Evolutionary conservation across 805 yeast genomes (phyloP).

Genomic region (Ascoidea tarda): DNA sequence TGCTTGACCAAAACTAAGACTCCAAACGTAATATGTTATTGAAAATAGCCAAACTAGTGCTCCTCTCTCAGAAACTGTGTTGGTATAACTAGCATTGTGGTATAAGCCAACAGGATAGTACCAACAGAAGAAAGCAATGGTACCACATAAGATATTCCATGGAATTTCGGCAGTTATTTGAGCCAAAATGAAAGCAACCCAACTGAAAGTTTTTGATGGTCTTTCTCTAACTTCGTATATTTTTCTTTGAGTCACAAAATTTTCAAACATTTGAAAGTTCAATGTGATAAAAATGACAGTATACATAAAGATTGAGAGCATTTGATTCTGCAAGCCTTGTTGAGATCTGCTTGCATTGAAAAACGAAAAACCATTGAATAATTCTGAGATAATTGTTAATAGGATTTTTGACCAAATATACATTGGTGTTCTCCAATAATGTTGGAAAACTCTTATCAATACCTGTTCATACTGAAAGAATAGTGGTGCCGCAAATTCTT

Average conservation of each 20-base stretch:
- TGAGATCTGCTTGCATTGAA: constrained; percentile 49
- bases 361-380: constrained; percentile 65
- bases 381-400: constrained; percentile 37
- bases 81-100: constrained; percentile 26
- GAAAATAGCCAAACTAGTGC: constrained; percentile 32
- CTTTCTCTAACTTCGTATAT: constrained; percentile 62
- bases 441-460: constrained; percentile 41
- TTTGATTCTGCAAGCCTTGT: constrained; percentile 71
- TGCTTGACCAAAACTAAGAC: constrained; percentile 43
- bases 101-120: constrained; percentile 42
- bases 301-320: constrained; percentile 66
- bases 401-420: constrained; percentile 46
- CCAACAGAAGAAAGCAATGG: constrained; percentile 42
- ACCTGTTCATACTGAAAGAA: constrained; percentile 29
- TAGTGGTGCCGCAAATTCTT: constrained; percentile 30
- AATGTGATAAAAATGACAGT: constrained; percentile 39
- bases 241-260: constrained; percentile 46
- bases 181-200: constrained; percentile 48
- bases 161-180: constrained; percentile 55
- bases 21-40: constrained; percentile 35
- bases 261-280: constrained; percentile 49
- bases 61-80: constrained; percentile 34
- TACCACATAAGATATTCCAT: constrained; percentile 44
- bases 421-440: constrained; percentile 54
- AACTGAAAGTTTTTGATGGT: constrained; percentile 56